A percentile compares a stretch with the other conserved stretches of the same genome.
Conservation (phyloP, 2,329 filamentous ascomycete species). For the Penicillium sumatraense region DNA sequence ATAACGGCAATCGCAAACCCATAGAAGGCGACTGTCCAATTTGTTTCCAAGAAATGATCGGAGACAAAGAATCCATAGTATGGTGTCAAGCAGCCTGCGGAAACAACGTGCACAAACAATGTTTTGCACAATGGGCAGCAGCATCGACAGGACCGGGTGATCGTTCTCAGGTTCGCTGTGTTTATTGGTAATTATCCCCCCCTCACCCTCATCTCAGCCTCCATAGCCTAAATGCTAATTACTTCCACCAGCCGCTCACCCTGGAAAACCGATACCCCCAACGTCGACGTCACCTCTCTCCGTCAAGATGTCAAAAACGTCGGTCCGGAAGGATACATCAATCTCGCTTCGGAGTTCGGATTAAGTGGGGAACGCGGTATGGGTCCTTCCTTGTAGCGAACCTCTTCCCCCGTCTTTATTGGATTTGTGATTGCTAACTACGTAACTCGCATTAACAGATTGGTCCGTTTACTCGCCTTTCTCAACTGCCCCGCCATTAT, state of each 20-base stretch:
- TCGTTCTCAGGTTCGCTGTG: slow-evolving; percentile 40
- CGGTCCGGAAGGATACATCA: slow-evolving; percentile 49
- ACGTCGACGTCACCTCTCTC: slow-evolving; percentile 38
- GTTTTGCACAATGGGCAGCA: slow-evolving; percentile 60
- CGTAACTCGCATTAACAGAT: neutral
- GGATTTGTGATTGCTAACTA: neutral
- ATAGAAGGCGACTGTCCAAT: slow-evolving; percentile 67
- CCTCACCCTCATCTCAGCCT: neutral
- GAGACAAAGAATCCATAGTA: slow-evolving; percentile 51
- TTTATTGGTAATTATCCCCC: slow-evolving; percentile 49
- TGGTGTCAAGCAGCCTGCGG: slow-evolving; percentile 67
- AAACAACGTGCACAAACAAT: slow-evolving; percentile 65
- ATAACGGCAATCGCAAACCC: slow-evolving; percentile 58
- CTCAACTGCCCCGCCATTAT: slow-evolving; percentile 18
- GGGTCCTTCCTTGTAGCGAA: slow-evolving; percentile 21
- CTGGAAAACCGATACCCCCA: slow-evolving; percentile 42
- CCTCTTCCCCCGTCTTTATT: neutral
- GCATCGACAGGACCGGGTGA: slow-evolving; percentile 33
- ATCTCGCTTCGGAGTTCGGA: slow-evolving; percentile 49
- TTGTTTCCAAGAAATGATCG: slow-evolving; percentile 61
- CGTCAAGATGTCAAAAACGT: slow-evolving; percentile 28
- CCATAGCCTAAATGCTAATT: neutral
- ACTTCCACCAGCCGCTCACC: slow-evolving; percentile 40
- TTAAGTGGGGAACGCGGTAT: slow-evolving; percentile 45
- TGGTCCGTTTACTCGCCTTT: slow-evolving; percentile 20